These are phyloP conservation scores for Phytophthora pinifolia DNA, from an alignment of 352 stramenopile genomes.

Conservation along the genomic window DNA sequence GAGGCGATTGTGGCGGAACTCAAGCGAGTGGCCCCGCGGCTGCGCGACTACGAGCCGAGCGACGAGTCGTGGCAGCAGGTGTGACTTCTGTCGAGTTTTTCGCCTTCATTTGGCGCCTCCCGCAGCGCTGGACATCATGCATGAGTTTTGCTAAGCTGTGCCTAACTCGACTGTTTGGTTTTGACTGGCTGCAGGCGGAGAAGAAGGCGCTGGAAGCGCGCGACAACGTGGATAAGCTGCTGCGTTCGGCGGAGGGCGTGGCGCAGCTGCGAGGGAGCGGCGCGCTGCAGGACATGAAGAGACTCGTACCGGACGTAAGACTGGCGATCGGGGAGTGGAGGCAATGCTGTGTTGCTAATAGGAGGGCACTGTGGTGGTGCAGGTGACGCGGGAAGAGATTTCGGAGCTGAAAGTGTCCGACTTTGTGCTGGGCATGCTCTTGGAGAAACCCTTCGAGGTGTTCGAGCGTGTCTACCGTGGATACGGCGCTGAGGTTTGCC, in stretches of 20 bases:
- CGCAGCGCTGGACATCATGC: background rate
- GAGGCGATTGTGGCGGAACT: constrained; percentile 45
- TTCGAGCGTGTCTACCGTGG: constrained; percentile 70
- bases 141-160: background rate
- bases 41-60: constrained; percentile 60
- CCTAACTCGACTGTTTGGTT: constrained; percentile 1
- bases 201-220: constrained; percentile 46
- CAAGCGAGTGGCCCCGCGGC: constrained; percentile 49
- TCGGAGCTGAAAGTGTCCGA: constrained; percentile 72
- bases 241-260: constrained; percentile 57
- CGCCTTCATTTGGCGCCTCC: background rate
- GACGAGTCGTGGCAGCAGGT: constrained; percentile 67
- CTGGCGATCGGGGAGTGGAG: background rate
- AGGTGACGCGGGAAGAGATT: constrained; percentile 71
- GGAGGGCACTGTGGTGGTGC: background rate
- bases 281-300: constrained; percentile 59
- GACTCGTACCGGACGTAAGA: constrained; percentile 59
- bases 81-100: background rate
- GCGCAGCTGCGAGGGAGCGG: constrained; percentile 54
- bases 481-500: constrained; percentile 58
- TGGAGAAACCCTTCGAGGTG: constrained; percentile 63
- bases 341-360: background rate
- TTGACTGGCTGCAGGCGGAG: constrained; percentile 42
- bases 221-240: constrained; percentile 49
- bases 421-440: constrained; percentile 82